Percentiles rank a stretch among this genome's conserved stretches.
phyloP scores from a whole-genome alignment of 352 stramenopile genomes.

The Globisporangium irregulare region DNA sequence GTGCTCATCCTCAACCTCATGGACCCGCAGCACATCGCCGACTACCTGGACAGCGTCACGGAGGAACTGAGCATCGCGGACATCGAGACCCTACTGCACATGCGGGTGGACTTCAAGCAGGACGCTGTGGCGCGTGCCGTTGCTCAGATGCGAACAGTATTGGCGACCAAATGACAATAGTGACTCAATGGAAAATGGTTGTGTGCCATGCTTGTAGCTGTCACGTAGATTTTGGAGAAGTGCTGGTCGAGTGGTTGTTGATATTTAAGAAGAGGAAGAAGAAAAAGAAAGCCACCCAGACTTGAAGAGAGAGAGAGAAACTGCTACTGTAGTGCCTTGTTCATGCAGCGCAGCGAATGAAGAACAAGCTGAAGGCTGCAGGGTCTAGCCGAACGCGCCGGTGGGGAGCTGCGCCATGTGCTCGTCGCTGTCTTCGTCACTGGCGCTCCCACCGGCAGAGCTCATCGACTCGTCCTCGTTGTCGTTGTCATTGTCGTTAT shows the following conservation, averaged over 20 bases:
- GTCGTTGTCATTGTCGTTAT: conserved; percentile 18
- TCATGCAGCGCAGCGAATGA: neutral
- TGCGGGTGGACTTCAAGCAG: conserved; percentile 71
- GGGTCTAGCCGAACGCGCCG: conserved; percentile 46
- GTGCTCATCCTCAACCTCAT: conserved; percentile 81
- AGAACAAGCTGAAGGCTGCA: neutral
- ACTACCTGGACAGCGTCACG: conserved; percentile 56
- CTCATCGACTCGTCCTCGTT: conserved; percentile 30
- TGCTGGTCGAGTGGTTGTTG: neutral
- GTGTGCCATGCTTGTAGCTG: neutral
- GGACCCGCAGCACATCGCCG: conserved; percentile 64
- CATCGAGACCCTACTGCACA: conserved; percentile 52
- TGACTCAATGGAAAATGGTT: neutral
- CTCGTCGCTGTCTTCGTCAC: conserved; percentile 56
- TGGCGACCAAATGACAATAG: neutral
- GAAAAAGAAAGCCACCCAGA: neutral
- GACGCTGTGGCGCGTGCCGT: conserved; percentile 48
- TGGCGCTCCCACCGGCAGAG: conserved; percentile 34
- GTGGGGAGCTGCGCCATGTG: conserved; percentile 60
- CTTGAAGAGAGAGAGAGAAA: neutral
- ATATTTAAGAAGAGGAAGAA: conserved; percentile 8
- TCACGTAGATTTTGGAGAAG: neutral
- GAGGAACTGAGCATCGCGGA: conserved; percentile 43
- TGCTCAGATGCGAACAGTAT: conserved; percentile 19
- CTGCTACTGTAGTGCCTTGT: neutral